Percentiles rank a stretch among this genome's conserved stretches.
phyloP scores from a whole-genome alignment of 2,329 filamentous ascomycete genomes.

The Cercospora sojina region DNA sequence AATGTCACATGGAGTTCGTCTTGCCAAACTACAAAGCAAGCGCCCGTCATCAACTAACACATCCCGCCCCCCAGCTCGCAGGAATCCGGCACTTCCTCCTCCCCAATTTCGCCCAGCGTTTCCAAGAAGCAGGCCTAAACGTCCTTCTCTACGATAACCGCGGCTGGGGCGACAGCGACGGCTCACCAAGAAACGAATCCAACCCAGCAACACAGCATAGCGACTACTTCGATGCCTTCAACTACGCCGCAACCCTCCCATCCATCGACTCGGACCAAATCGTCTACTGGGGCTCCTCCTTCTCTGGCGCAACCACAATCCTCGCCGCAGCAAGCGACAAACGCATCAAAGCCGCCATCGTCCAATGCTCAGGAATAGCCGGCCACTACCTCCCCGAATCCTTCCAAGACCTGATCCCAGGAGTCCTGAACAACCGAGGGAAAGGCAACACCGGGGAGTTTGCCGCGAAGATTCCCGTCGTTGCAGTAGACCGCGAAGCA shows the following conservation, averaged over 20 bases:
- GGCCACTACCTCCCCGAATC: background rate
- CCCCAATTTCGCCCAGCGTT: background rate
- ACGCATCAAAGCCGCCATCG: background rate
- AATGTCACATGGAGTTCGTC: background rate
- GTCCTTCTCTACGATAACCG: background rate
- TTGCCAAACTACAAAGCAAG: no score
- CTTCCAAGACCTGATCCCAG: background rate
- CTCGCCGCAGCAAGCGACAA: background rate
- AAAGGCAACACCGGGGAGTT: no score
- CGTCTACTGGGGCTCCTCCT: background rate
- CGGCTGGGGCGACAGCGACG: background rate
- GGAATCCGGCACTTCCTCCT: background rate
- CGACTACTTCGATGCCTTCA: background rate
- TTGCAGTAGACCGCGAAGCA: background rate
- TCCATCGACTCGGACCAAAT: background rate
- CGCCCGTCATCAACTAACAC: background rate
- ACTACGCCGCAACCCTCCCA: background rate
- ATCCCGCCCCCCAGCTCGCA: background rate
- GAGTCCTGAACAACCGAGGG: background rate
- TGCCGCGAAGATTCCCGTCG: no score
- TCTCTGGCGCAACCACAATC: background rate
- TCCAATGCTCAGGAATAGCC: background rate
- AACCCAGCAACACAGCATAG: background rate
- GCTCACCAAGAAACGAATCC: background rate
- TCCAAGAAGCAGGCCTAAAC: background rate